Percentiles rank a stretch among this genome's conserved stretches.
phyloP scores from a whole-genome alignment of 441 rosid genomes.

The Hura crepitans region DNA sequence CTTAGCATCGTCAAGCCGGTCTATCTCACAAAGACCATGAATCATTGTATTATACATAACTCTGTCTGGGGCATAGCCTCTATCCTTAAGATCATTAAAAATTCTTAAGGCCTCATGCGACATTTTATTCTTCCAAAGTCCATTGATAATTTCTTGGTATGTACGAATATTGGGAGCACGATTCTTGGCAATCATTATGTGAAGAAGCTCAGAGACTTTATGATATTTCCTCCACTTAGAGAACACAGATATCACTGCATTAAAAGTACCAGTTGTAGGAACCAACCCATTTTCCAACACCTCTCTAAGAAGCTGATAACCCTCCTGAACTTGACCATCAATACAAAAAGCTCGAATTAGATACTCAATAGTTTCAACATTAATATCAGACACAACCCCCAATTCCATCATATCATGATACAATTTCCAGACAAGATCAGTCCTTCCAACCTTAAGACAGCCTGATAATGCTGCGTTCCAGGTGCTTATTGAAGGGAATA shows the following conservation, averaged over 20 bases:
- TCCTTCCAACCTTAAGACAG: slow-evolving; percentile 43
- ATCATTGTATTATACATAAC: slow-evolving; percentile 43
- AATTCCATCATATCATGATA: slow-evolving; percentile 46
- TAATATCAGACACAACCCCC: slow-evolving; percentile 30
- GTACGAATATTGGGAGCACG: slow-evolving; percentile 33
- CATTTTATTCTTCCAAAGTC: slow-evolving; percentile 41
- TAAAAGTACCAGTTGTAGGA: slow-evolving; percentile 31
- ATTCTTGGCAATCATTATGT: slow-evolving; percentile 40
- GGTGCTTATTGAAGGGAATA: slow-evolving; percentile 27
- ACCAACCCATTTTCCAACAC: slow-evolving; percentile 40
- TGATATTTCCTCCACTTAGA: slow-evolving; percentile 24
- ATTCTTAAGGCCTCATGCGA: slow-evolving; percentile 33
- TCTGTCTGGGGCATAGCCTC: slow-evolving; percentile 41
- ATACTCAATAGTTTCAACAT: slow-evolving; percentile 39
- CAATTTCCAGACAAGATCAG: slow-evolving; percentile 52
- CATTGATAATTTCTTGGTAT: slow-evolving; percentile 42
- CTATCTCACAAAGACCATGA: slow-evolving; percentile 20
- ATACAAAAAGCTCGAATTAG: slow-evolving; percentile 57
- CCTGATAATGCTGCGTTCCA: slow-evolving; percentile 50
- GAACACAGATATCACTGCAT: slow-evolving; percentile 36
- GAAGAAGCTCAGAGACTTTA: slow-evolving; percentile 47
- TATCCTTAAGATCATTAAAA: slow-evolving; percentile 45
- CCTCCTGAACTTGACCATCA: slow-evolving; percentile 40
- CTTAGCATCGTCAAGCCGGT: slow-evolving; percentile 31
- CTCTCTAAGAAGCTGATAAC: slow-evolving; percentile 52